Evolutionary conservation across 2,329 filamentous ascomycete species (phyloP).

Genomic region (Pseudogymnoascus sp.): DNA sequence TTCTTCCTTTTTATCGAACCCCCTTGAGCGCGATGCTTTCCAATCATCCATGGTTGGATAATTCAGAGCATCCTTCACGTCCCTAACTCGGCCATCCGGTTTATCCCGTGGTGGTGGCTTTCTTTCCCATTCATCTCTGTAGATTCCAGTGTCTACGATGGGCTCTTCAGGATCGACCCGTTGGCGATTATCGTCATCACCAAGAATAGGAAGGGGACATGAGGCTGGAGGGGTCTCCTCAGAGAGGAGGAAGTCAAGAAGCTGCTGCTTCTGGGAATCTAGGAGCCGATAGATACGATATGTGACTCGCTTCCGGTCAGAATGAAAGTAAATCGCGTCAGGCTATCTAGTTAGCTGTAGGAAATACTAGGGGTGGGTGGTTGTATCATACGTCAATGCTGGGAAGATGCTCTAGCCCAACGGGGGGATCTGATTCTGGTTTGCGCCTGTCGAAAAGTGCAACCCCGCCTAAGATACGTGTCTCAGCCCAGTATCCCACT

Average conservation of each 20-base stretch:
- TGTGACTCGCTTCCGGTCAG: conserved; percentile 10
- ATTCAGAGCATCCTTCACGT: neutral
- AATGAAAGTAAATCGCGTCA: conserved; percentile 15
- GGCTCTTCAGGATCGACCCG: conserved; percentile 26
- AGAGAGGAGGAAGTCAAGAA: conserved; percentile 16
- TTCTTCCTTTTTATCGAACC: neutral
- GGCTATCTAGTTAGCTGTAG: neutral
- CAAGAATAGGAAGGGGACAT: conserved; percentile 17
- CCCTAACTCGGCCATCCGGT: neutral
- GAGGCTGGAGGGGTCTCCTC: neutral
- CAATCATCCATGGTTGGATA: neutral
- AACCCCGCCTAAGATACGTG: conserved; percentile 26
- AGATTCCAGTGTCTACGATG: conserved; percentile 21
- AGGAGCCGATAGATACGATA: conserved; percentile 20
- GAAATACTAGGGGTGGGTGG: neutral
- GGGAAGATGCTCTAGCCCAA: neutral
- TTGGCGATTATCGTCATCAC: conserved; percentile 16
- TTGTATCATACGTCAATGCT: neutral
- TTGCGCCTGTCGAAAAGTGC: conserved; percentile 23
- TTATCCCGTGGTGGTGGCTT: neutral
- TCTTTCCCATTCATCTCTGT: conserved; percentile 27
- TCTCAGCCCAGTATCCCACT: conserved; percentile 27
- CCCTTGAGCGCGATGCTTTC: neutral
- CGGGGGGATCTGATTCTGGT: neutral
- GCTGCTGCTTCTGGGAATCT: conserved; percentile 14